phyloP scores from a whole-genome alignment of 768 basidiomycete species.

The Lactarius pseudohatsudake region DNA sequence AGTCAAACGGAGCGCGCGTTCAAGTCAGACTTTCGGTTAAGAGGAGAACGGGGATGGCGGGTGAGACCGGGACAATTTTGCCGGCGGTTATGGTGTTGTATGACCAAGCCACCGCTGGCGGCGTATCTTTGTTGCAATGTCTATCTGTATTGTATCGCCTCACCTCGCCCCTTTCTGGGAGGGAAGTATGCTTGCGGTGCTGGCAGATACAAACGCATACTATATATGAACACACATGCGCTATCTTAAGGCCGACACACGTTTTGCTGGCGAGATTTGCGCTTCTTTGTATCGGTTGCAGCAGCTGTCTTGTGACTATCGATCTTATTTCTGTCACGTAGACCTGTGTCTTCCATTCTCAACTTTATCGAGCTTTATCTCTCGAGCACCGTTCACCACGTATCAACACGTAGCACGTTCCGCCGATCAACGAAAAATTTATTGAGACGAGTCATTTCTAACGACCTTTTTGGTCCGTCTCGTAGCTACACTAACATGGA shows the following conservation, averaged over 20 bases:
- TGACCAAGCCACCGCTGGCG: background rate
- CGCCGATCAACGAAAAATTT: background rate
- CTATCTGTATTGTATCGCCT: background rate
- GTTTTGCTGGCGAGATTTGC: background rate
- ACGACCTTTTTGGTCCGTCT: background rate
- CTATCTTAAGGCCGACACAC: background rate
- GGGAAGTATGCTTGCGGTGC: background rate
- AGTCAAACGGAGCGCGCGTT: conserved; percentile 86
- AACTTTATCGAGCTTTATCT: background rate
- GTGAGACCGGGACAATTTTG: background rate
- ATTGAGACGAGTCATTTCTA: background rate
- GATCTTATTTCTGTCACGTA: background rate
- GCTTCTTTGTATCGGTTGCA: background rate
- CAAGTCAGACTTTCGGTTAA: conserved; percentile 93
- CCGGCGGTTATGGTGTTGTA: background rate
- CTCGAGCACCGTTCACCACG: background rate
- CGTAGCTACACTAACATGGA: background rate
- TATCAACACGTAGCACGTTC: background rate
- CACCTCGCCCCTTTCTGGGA: background rate
- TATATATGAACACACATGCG: background rate
- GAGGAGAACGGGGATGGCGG: background rate
- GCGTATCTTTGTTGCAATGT: background rate
- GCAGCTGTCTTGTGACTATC: background rate
- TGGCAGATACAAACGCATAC: background rate
- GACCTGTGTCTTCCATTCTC: background rate